phyloP scores from a whole-genome alignment of 257 asterid species.

The Cordia subcordata region DNA sequence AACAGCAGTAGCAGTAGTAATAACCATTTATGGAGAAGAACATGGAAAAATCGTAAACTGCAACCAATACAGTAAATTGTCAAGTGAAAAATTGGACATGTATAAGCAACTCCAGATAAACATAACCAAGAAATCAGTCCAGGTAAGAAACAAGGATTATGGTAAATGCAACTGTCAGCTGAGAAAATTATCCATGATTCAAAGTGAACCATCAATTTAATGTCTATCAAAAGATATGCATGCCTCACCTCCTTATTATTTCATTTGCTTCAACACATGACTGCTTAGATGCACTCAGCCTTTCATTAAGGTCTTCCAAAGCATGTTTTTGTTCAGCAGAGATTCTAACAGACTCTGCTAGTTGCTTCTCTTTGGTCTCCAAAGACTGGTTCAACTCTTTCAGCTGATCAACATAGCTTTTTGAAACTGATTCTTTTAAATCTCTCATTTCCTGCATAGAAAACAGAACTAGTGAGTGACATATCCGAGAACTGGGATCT shows the following conservation, averaged over 20 bases:
- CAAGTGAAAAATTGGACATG: background rate
- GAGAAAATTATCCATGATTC: background rate
- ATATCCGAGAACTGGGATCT: background rate
- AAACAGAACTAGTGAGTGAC: background rate
- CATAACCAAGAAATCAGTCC: background rate
- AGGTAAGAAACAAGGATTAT: background rate
- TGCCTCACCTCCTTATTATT: conserved; percentile 71
- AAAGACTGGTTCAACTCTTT: conserved; percentile 50
- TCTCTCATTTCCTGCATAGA: conserved; percentile 65
- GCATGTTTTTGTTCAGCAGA: conserved; percentile 77
- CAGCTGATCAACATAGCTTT: conserved; percentile 57
- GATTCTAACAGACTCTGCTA: conserved; percentile 46
- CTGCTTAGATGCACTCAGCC: conserved; percentile 71
- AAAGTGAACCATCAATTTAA: background rate
- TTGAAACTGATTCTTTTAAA: conserved; percentile 64
- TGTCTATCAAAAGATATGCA: conserved; percentile 2
- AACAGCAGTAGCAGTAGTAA: no score
- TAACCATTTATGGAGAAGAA: no score
- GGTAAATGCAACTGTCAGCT: background rate
- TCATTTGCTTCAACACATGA: conserved; percentile 91
- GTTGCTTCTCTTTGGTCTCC: conserved; percentile 66
- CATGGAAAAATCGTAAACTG: background rate
- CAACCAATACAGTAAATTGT: background rate
- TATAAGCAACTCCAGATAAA: background rate
- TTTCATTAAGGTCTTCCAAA: conserved; percentile 67